Conservation (phyloP, 2,329 filamentous ascomycete genomes). For the Botryotinia globosa region DNA sequence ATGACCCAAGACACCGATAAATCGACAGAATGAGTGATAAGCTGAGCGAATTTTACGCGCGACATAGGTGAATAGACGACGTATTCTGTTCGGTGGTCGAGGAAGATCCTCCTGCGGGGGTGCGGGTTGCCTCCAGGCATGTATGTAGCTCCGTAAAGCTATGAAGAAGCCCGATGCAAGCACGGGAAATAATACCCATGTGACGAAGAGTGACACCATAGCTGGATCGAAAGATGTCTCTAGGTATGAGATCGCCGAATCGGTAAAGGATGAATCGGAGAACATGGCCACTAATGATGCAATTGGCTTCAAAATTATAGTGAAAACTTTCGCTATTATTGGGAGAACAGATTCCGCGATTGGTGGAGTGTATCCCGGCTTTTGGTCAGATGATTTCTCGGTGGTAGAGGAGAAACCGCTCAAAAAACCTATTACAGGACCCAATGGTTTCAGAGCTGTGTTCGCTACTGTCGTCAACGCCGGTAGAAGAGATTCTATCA, state of each 20-base stretch:
- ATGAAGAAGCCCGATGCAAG: not conserved
- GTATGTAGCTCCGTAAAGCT: not conserved
- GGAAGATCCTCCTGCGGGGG: not conserved
- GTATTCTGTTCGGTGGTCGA: not conserved
- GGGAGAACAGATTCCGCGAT: not conserved
- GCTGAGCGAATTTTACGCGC: not conserved
- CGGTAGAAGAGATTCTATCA: not conserved
- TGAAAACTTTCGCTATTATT: not conserved
- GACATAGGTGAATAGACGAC: not conserved
- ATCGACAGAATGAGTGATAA: not conserved
- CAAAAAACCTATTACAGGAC: not conserved
- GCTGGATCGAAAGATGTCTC: not conserved
- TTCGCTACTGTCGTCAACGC: not conserved
- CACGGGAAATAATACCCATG: not conserved
- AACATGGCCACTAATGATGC: not conserved
- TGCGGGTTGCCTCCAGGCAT: not conserved
- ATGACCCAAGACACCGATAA: not conserved
- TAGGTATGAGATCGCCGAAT: not conserved
- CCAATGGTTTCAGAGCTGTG: not conserved
- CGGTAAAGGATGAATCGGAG: not conserved
- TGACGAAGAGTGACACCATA: not conserved
- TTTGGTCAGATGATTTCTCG: no score
- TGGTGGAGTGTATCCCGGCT: not conserved
- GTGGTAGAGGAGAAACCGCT: not conserved
- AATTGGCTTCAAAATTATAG: not conserved